phyloP scores from a whole-genome alignment of 2,329 filamentous ascomycete species.

The Fusarium veterinarium region DNA sequence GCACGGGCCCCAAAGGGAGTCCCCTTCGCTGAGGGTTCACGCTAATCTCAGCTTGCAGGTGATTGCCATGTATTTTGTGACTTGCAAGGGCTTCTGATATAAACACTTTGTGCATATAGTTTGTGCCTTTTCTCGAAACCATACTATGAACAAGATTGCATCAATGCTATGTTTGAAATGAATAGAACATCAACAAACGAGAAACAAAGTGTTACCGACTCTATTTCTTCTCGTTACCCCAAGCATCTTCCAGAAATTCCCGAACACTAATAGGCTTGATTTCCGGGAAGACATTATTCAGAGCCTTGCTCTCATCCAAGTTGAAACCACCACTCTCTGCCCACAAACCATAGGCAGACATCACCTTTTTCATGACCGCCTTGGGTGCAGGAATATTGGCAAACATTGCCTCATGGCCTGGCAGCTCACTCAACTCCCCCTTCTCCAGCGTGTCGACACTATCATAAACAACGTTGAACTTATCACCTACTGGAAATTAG shows the following conservation, averaged over 20 bases:
- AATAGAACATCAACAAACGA: neutral
- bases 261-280: neutral
- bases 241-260: neutral
- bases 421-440: constrained; percentile 8
- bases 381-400: neutral
- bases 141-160: neutral
- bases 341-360: neutral
- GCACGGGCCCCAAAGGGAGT: neutral
- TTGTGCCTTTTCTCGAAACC: neutral
- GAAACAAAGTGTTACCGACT: no score
- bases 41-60: neutral
- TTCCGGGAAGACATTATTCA: constrained; percentile 2
- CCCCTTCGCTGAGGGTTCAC: no score
- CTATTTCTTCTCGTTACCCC: neutral
- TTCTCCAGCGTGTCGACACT: neutral
- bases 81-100: no score
- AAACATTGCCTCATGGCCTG: neutral
- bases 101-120: neutral
- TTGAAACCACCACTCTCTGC: neutral
- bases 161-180: neutral
- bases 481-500: neutral
- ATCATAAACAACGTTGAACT: constrained; percentile 6
- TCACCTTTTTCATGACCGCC: neutral
- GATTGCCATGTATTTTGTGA: no score
- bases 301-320: neutral